Conservation (phyloP, 768 basidiomycete genomes). For the Favolaschia claudopus region DNA sequence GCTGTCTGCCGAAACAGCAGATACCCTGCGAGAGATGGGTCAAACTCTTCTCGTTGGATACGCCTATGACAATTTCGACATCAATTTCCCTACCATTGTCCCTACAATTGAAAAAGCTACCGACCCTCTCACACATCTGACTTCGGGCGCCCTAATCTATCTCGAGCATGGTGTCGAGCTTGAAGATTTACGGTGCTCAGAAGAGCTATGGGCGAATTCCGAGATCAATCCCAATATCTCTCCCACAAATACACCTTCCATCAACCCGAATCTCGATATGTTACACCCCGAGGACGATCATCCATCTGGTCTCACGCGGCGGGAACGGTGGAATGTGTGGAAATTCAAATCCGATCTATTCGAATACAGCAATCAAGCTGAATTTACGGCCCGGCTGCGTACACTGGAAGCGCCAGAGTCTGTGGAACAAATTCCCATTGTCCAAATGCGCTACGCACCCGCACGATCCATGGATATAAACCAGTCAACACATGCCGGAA, state of each 20-base stretch:
- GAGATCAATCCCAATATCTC: constrained; percentile 27
- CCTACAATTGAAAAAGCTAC: constrained; percentile 38
- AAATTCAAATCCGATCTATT: constrained; percentile 38
- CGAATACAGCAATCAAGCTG: no score
- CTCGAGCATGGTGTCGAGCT: constrained; percentile 30
- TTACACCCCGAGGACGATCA: constrained; percentile 26
- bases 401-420: constrained; percentile 29
- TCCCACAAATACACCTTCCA: neutral
- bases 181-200: constrained; percentile 39
- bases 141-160: constrained; percentile 40
- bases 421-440: constrained; percentile 34
- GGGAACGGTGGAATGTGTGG: constrained; percentile 36
- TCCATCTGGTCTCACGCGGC: constrained; percentile 29
- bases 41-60: constrained; percentile 32
- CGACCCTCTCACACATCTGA: constrained; percentile 39
- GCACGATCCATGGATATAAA: constrained; percentile 30
- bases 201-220: constrained; percentile 41
- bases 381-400: constrained; percentile 36
- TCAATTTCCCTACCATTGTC: constrained; percentile 38
- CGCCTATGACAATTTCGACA: constrained; percentile 54
- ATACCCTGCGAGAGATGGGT: constrained; percentile 27
- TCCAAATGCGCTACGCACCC: constrained; percentile 29
- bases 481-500: constrained; percentile 27
- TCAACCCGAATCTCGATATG: constrained; percentile 16
- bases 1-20: constrained; percentile 33